Conservation (phyloP, 495 filamentous ascomycete species). For the Xylaria curta region DNA sequence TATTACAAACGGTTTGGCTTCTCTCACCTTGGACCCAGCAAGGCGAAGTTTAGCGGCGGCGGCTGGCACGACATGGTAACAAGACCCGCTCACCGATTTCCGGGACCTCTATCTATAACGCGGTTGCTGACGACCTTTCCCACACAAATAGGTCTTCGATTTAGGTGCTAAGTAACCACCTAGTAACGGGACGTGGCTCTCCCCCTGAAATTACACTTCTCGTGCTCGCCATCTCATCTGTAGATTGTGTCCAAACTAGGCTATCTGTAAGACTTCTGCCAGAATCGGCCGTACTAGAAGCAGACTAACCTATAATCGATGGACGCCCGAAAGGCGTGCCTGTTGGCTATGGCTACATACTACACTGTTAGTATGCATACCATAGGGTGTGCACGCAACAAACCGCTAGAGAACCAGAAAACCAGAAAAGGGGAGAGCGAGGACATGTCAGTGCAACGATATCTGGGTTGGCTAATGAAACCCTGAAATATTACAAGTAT, state of each 20-base stretch:
- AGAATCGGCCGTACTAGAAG: neutral
- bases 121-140: neutral
- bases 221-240: neutral
- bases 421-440: neutral
- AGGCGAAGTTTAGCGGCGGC: conserved; percentile 72
- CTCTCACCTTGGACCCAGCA: conserved; percentile 67
- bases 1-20: conserved; percentile 86
- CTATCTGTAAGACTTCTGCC: neutral
- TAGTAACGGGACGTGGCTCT: neutral
- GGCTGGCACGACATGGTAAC: conserved; percentile 78
- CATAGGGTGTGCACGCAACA: neutral
- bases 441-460: neutral
- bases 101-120: neutral
- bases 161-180: neutral
- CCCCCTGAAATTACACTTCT: neutral
- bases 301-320: neutral
- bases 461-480: neutral
- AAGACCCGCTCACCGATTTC: neutral
- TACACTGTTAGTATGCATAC: neutral
- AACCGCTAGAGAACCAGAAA: neutral
- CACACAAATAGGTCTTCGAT: neutral
- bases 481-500: neutral
- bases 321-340: neutral
- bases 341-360: neutral
- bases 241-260: neutral